Percentiles rank a stretch among this genome's conserved stretches.
These are phyloP conservation scores for Syzygium grande DNA, from an alignment of 345 rosid species.

Conservation along the genomic window DNA sequence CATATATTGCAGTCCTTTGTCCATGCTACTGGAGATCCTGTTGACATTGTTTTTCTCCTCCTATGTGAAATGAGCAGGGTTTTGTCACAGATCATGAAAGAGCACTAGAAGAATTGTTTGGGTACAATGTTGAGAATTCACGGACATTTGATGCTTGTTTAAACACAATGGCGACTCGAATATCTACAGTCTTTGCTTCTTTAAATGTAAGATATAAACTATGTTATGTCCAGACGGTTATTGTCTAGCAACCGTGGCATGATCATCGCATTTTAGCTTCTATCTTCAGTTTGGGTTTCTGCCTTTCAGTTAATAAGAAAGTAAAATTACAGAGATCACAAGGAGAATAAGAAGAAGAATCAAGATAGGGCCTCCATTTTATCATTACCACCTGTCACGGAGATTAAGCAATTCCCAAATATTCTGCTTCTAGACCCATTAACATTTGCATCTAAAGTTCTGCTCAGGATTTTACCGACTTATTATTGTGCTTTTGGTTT, in stretches of 20 bases:
- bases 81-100: conserved; percentile 87
- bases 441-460: neutral
- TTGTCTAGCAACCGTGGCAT: neutral
- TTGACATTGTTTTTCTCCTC: conserved; percentile 1
- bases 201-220: conserved; percentile 40
- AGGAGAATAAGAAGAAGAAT: neutral
- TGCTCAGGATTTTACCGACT: neutral
- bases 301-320: neutral
- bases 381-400: neutral
- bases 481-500: neutral
- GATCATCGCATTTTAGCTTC: neutral
- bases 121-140: conserved; percentile 47
- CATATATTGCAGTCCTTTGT: neutral
- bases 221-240: neutral
- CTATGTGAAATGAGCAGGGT: conserved; percentile 43
- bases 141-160: conserved; percentile 56
- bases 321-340: neutral
- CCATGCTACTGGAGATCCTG: neutral
- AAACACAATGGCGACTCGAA: conserved; percentile 73
- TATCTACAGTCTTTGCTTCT: conserved; percentile 92
- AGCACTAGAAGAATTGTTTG: conserved; percentile 58
- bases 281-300: neutral
- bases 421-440: neutral
- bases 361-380: neutral
- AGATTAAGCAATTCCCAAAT: neutral